phyloP scores from a whole-genome alignment of 352 stramenopile species.

The Nothophytophthora sp. region DNA sequence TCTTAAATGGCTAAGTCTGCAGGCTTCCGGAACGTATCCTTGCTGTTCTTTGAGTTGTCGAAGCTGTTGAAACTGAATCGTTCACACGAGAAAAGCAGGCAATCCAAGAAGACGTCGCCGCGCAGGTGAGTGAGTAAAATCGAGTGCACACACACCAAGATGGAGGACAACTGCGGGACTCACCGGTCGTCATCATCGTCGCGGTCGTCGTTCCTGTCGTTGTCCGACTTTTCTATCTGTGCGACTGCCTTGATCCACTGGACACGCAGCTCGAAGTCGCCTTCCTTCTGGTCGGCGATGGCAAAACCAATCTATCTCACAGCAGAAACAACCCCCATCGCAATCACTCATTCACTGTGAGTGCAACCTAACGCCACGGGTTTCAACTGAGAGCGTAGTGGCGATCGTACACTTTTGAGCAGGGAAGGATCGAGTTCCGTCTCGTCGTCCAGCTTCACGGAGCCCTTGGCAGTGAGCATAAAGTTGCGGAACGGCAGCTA shows the following conservation, averaged over 20 bases:
- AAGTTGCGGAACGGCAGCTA: slow-evolving; percentile 81
- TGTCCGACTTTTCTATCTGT: slow-evolving; percentile 48
- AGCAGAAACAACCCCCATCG: not conserved
- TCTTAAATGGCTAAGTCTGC: slow-evolving; percentile 69
- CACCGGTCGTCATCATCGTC: slow-evolving; percentile 32
- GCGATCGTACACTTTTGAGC: slow-evolving; percentile 64
- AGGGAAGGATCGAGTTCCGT: slow-evolving; percentile 75
- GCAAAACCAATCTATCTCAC: slow-evolving; percentile 73
- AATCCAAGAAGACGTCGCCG: no score
- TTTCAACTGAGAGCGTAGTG: not conserved
- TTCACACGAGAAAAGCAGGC: not conserved
- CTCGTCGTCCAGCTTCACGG: slow-evolving; percentile 79
- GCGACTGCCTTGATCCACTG: slow-evolving; percentile 88
- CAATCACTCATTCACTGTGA: no score
- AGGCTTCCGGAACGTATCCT: slow-evolving; percentile 55
- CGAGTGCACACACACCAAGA: not conserved
- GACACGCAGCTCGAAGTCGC: slow-evolving; percentile 80
- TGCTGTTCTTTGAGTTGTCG: slow-evolving; percentile 32
- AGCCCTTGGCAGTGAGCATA: slow-evolving; percentile 82
- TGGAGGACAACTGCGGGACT: not conserved
- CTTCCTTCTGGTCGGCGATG: slow-evolving; percentile 86
- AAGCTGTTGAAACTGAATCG: slow-evolving; percentile 12
- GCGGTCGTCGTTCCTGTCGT: slow-evolving; percentile 28
- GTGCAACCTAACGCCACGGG: not conserved
- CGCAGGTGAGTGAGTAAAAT: no score